Percentiles rank a stretch among this genome's conserved stretches.
Conservation (phyloP, 768 basidiomycete species). For the Multifurca ochricompacta region DNA sequence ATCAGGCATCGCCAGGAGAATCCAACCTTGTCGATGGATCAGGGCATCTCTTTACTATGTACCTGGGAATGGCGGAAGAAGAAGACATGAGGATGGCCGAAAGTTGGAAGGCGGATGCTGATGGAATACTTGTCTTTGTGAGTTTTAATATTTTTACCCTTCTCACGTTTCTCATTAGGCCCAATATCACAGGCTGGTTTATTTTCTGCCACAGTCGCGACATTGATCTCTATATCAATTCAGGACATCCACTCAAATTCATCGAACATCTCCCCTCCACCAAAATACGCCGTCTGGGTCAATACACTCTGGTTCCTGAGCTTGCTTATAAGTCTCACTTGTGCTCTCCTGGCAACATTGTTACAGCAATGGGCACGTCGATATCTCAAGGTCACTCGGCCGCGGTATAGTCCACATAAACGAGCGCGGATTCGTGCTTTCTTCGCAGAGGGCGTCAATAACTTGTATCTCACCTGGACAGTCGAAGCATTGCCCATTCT, state of each 20-base stretch:
- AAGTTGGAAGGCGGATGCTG: no score
- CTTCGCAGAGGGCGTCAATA: neutral
- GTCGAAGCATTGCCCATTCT: neutral
- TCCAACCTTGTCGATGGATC: neutral
- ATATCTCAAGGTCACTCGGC: neutral
- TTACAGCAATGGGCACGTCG: neutral
- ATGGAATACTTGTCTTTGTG: no score
- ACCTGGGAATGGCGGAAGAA: neutral
- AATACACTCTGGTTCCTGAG: conserved; percentile 7
- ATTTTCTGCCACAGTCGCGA: no score
- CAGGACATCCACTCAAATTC: neutral
- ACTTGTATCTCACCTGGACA: neutral
- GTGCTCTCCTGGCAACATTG: neutral
- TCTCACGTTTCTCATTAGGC: neutral
- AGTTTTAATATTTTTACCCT: neutral
- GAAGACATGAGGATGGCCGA: neutral
- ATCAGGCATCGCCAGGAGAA: neutral
- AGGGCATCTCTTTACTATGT: neutral
- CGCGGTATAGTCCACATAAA: neutral
- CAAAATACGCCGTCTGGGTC: neutral
- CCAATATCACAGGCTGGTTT: neutral
- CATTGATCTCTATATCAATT: no score
- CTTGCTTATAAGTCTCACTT: neutral
- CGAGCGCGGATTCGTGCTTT: neutral
- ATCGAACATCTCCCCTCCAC: neutral